These are phyloP conservation scores for Thielaviopsis euricoi DNA, from an alignment of 2,329 filamentous ascomycete species.

Conservation along the genomic window DNA sequence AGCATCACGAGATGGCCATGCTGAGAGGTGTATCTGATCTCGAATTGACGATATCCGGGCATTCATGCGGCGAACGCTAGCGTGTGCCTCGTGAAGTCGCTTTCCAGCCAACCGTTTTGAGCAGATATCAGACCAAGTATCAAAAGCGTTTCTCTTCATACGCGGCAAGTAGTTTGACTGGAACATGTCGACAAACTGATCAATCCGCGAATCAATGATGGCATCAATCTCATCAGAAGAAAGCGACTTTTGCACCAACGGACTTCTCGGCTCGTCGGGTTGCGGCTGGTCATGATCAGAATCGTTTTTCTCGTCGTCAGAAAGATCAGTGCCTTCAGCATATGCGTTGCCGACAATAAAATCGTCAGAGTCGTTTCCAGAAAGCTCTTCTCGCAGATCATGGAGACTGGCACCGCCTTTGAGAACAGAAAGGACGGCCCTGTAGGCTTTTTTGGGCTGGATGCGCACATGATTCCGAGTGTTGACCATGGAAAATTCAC, in stretches of 20 bases:
- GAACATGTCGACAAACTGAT: constrained; percentile 2
- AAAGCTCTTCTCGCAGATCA: constrained; percentile 10
- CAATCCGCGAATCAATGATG: constrained; percentile 9
- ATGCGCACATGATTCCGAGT: constrained; percentile 23
- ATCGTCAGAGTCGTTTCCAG: constrained; percentile 11
- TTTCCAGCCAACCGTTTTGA: background rate
- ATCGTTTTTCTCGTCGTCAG: constrained; percentile 28
- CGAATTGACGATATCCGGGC: constrained; percentile 39
- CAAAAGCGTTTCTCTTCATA: constrained; percentile 6
- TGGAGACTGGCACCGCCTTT: constrained; percentile 8
- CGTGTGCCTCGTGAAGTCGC: constrained; percentile 29
- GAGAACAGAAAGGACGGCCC: constrained; percentile 25
- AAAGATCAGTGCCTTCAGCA: constrained; percentile 12
- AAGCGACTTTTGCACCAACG: constrained; percentile 17
- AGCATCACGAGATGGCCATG: constrained; percentile 35
- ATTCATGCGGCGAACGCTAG: constrained; percentile 26
- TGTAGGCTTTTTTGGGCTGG: constrained; percentile 26
- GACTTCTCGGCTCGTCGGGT: constrained; percentile 35
- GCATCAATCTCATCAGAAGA: constrained; percentile 4
- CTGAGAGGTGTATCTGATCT: constrained; percentile 31
- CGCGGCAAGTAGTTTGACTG: constrained; percentile 5
- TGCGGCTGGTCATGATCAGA: constrained; percentile 17
- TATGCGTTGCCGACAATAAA: constrained; percentile 3
- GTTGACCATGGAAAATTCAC: constrained; percentile 17
- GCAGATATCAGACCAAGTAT: constrained; percentile 6